A percentile compares a stretch with the other conserved stretches of the same genome.
These are phyloP conservation scores for Boletus coccyginus DNA, from an alignment of 768 basidiomycete species.

Conservation along the genomic window DNA sequence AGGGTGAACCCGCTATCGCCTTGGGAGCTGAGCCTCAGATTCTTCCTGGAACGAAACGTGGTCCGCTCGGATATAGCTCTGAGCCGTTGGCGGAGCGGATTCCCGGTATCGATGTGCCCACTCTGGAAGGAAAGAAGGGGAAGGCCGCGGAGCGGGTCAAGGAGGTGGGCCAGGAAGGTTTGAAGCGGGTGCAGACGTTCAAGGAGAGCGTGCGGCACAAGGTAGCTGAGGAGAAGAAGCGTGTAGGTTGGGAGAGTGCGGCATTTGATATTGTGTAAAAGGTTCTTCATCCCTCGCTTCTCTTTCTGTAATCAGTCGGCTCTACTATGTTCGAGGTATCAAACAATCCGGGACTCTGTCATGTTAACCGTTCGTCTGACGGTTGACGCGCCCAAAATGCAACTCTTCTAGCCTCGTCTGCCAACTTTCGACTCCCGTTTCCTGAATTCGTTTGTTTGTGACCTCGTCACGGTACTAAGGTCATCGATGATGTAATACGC, in stretches of 20 bases:
- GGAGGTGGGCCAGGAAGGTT: slow-evolving; percentile 34
- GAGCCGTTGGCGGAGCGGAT: slow-evolving; percentile 29
- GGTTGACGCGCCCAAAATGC: background rate
- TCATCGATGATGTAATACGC: no score
- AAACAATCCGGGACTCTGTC: background rate
- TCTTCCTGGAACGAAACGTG: slow-evolving; percentile 61
- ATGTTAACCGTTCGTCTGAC: background rate
- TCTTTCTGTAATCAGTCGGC: background rate
- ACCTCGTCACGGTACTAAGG: no score
- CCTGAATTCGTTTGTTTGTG: no score
- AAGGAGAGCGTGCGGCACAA: slow-evolving; percentile 43
- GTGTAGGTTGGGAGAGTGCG: slow-evolving; percentile 46
- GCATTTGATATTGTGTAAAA: slow-evolving; percentile 40
- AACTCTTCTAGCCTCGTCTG: background rate
- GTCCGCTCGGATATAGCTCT: slow-evolving; percentile 57
- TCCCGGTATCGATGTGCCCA: background rate
- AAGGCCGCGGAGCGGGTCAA: slow-evolving; percentile 34
- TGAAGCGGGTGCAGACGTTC: slow-evolving; percentile 40
- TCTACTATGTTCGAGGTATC: background rate
- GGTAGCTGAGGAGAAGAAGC: slow-evolving; percentile 35
- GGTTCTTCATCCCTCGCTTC: background rate
- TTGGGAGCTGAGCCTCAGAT: slow-evolving; percentile 77
- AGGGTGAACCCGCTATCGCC: slow-evolving; percentile 44
- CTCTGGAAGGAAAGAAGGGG: background rate
- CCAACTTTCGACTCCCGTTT: background rate